phyloP scores from a whole-genome alignment of 2,329 filamentous ascomycete species.

The Botrytis galanthina region DNA sequence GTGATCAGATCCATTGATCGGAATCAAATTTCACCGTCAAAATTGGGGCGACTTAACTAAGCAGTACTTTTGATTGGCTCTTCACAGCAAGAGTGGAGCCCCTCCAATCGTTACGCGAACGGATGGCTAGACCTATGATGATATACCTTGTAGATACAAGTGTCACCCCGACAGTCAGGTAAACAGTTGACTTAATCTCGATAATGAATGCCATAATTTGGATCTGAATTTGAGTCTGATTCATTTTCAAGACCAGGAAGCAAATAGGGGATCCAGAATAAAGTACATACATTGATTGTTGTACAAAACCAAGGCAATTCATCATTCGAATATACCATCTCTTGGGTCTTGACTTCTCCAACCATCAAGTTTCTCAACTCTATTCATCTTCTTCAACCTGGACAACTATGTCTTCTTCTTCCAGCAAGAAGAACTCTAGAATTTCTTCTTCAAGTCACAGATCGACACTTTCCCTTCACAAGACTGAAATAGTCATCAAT shows the following conservation, averaged over 20 bases:
- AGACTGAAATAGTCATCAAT: slow-evolving; percentile 72
- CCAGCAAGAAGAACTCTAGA: slow-evolving; percentile 32
- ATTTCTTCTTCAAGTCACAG: slow-evolving; percentile 48
- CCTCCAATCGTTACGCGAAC: slow-evolving; percentile 3
- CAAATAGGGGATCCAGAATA: neutral
- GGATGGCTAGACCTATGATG: neutral
- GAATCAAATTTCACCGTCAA: neutral
- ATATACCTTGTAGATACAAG: neutral
- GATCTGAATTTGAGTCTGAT: neutral
- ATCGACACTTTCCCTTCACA: slow-evolving; percentile 66
- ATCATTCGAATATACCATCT: neutral
- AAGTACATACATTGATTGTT: neutral
- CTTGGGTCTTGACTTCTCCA: neutral
- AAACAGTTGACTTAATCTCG: neutral
- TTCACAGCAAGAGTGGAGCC: neutral
- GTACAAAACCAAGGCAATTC: neutral
- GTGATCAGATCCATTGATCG: neutral
- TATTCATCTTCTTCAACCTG: neutral
- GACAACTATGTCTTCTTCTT: slow-evolving; percentile 30
- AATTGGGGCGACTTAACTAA: neutral
- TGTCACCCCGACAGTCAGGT: neutral
- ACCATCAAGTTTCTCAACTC: neutral
- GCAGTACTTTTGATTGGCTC: neutral
- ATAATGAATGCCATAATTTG: slow-evolving; percentile 3
- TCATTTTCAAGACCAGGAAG: neutral